Base-by-base conservation (phyloP, 2,329 filamentous ascomycete genomes). In the Colletotrichum orbiculare region DNA sequence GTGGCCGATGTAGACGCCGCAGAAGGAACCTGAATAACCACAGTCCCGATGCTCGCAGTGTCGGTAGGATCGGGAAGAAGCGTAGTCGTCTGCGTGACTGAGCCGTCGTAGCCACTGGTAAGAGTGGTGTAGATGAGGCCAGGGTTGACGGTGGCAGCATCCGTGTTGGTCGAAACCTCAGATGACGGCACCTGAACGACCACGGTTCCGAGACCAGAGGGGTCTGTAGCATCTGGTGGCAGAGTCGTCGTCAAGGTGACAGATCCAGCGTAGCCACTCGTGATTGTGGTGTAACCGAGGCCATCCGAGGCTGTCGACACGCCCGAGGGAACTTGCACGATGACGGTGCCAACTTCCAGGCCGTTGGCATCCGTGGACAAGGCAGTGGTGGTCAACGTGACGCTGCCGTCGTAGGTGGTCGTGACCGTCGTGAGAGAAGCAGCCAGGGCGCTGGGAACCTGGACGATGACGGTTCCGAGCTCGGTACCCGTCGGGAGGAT, bases 381-480 rank as follows among this genome's bases (percentile, higher is more conserved):
- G 17, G 34, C 12, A 50, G 33, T 53, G 6, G 39, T 17, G 4
- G 35, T 53, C 15, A 39, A 10, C 3, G 49, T 39, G 2, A 58
- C 11, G 5, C 45, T 43, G 2, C 55, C 55, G 2, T 6, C 38
- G 17, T 58, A 58, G 2, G 53, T 62, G 5, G 37, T 38, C 6
- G 60, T 62, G 2, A 62, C 39, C 1, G 54, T 56, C 2, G 43
- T 47, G 11, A 56, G 35, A 33, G 43, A 38, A 3, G 17, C 12
- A 38, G 54, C 35, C 8, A 56, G 42, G 11, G 35, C 43, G 37
- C 39, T 50, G 8, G 56, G 56, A 43, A 52, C 47, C 10, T 52
- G 56, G 2, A 60, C 48, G 25, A 60, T 45, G 15, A 57, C 54
- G 12, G 54, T 57, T 15, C 54, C 54, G n/a, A 49, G 33, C 17